Percentiles rank a stretch among this genome's conserved stretches.
phyloP scores from a whole-genome alignment of 768 basidiomycete species.

The Mycena pura region DNA sequence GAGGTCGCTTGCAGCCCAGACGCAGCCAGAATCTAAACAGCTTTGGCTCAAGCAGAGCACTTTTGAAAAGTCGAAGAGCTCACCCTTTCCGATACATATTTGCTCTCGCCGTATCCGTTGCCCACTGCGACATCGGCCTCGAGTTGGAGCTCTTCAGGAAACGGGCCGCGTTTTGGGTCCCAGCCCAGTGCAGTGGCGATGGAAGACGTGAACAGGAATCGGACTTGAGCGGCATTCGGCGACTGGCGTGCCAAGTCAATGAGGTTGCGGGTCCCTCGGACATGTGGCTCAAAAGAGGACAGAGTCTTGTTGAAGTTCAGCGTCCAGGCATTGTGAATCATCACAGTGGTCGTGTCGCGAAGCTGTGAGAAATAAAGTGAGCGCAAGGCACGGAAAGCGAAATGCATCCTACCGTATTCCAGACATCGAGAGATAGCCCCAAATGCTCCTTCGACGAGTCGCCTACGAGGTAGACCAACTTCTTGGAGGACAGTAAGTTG shows the following conservation, averaged over 20 bases:
- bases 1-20: not conserved
- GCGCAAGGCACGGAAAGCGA: not conserved
- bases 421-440: constrained; percentile 34
- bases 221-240: not conserved
- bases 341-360: constrained; percentile 35
- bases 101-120: constrained; percentile 40
- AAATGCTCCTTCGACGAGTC: constrained; percentile 37
- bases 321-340: constrained; percentile 56
- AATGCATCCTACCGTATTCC: constrained; percentile 36
- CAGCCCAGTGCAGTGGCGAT: constrained; percentile 24
- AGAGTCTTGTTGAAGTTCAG: constrained; percentile 54
- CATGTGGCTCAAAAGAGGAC: constrained; percentile 50
- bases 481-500: constrained; percentile 34
- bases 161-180: constrained; percentile 34
- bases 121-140: constrained; percentile 36
- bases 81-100: constrained; percentile 43
- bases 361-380: constrained; percentile 27
- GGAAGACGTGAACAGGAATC: constrained; percentile 36
- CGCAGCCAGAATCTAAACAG: not conserved
- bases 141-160: constrained; percentile 41
- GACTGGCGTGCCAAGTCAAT: constrained; percentile 30
- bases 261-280: constrained; percentile 47
- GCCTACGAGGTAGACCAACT: constrained; percentile 46
- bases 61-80: not conserved
- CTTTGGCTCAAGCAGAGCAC: no score